A percentile compares a stretch with the other conserved stretches of the same genome.
phyloP scores from a whole-genome alignment of 2,329 filamentous ascomycete species.

The Penicillium sp. region DNA sequence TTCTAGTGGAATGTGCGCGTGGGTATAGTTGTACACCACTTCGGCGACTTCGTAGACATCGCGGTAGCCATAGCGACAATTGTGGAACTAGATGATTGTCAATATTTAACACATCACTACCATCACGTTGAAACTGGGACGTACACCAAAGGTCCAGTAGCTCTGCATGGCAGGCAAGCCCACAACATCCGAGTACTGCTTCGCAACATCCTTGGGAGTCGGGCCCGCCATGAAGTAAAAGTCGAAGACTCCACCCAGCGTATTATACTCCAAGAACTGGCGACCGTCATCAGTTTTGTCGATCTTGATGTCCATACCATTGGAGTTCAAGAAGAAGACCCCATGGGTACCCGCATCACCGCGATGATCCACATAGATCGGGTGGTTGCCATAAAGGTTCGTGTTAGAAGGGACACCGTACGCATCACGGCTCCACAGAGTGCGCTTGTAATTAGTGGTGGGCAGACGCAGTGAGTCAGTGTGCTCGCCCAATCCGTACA shows the following conservation, averaged over 20 bases:
- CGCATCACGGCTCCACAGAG: conserved; percentile 65
- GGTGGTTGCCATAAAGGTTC: conserved; percentile 70
- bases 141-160: conserved; percentile 60
- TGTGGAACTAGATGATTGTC: conserved; percentile 44
- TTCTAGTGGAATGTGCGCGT: conserved; percentile 41
- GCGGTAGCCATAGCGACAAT: conserved; percentile 61
- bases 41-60: conserved; percentile 46
- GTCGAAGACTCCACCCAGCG: conserved; percentile 70
- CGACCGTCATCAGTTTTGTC: conserved; percentile 55
- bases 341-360: conserved; percentile 54
- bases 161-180: conserved; percentile 59
- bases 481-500: conserved; percentile 78
- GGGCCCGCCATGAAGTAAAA: conserved; percentile 63
- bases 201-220: conserved; percentile 54
- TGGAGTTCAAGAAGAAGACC: conserved; percentile 67
- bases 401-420: conserved; percentile 56
- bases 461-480: conserved; percentile 65
- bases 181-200: conserved; percentile 56
- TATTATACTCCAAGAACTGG: conserved; percentile 75
- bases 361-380: conserved; percentile 71
- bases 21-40: conserved; percentile 43
- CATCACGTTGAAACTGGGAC: conserved; percentile 1
- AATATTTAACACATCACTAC: background rate
- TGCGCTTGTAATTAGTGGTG: conserved; percentile 65
- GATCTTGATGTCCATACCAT: conserved; percentile 74